These are phyloP conservation scores for Aspergillus fumigatiaffinis DNA, from an alignment of 2,329 filamentous ascomycete species.

Conservation along the genomic window DNA sequence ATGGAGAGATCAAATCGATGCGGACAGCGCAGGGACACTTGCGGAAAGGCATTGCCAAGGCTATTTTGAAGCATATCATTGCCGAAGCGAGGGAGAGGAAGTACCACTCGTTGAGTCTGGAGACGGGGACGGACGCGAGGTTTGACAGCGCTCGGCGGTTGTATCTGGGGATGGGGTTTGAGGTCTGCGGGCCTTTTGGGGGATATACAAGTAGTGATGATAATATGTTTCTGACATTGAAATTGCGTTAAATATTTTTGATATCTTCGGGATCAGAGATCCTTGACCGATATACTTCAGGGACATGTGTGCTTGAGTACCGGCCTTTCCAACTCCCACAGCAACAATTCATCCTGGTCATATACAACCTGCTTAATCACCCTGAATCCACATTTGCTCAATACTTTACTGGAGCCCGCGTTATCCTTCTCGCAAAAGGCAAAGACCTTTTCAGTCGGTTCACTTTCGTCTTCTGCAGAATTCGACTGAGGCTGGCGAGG, in stretches of 20 bases:
- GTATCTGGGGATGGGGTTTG: not conserved
- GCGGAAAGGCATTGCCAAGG: not conserved
- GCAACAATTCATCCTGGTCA: slow-evolving; percentile 6
- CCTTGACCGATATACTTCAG: too few relatives aligned
- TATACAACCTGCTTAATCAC: slow-evolving; percentile 6
- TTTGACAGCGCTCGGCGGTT: not conserved
- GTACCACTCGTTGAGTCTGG: not conserved
- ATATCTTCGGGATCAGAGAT: too few relatives aligned
- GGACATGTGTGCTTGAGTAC: not conserved
- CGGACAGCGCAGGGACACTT: not conserved
- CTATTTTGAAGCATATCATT: not conserved
- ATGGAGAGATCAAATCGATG: not conserved
- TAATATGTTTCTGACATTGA: not conserved
- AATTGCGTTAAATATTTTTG: not conserved
- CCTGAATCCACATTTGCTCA: slow-evolving; percentile 22
- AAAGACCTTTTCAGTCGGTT: slow-evolving; percentile 14
- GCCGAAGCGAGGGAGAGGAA: not conserved
- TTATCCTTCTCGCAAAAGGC: slow-evolving; percentile 19
- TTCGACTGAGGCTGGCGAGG: slow-evolving; percentile 1
- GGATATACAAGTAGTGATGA: not conserved
- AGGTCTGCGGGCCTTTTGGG: not conserved
- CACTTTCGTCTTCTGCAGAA: not conserved
- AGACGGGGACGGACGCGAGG: not conserved
- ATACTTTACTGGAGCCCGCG: slow-evolving; percentile 12
- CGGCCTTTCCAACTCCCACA: not conserved